Percentiles rank a stretch among this genome's conserved stretches.
Conservation (phyloP, 2,329 filamentous ascomycete species). For the Metarhizium rileyi region DNA sequence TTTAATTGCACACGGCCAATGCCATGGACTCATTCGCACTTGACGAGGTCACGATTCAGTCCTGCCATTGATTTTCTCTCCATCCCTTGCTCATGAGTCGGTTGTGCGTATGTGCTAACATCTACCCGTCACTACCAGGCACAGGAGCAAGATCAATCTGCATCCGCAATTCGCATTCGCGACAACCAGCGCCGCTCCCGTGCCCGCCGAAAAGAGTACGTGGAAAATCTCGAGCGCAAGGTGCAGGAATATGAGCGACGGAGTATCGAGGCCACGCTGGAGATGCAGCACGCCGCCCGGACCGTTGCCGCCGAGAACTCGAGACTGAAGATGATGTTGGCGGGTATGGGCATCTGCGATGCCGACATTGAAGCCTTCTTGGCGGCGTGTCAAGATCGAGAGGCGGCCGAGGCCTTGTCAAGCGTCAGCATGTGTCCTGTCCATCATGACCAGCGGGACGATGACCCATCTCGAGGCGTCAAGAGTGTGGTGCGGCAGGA, state of each 20-base stretch:
- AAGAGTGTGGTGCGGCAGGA: background rate
- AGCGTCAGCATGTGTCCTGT: slow-evolving; percentile 8
- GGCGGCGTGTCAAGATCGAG: slow-evolving; percentile 23
- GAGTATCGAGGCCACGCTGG: slow-evolving; percentile 37
- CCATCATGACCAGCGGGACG: slow-evolving; percentile 2
- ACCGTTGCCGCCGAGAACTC: slow-evolving; percentile 39
- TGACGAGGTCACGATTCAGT: no score
- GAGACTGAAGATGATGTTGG: slow-evolving; percentile 32
- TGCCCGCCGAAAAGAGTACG: slow-evolving; percentile 39
- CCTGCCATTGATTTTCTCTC: no score
- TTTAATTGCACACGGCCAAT: no score
- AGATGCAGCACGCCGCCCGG: slow-evolving; percentile 44
- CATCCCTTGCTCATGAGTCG: no score
- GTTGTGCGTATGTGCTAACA: no score
- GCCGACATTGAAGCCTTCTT: slow-evolving; percentile 32
- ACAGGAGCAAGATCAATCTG: slow-evolving; percentile 3
- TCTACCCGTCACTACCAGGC: background rate
- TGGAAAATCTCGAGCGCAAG: slow-evolving; percentile 36
- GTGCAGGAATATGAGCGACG: slow-evolving; percentile 37
- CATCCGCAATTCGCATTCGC: slow-evolving; percentile 31
- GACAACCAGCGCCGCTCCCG: slow-evolving; percentile 45
- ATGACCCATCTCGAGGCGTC: background rate
- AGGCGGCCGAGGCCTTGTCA: slow-evolving; percentile 17
- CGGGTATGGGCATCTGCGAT: slow-evolving; percentile 26
- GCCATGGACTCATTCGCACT: no score